phyloP scores from a whole-genome alignment of 2,329 filamentous ascomycete genomes.

The Calonectria pteridis region DNA sequence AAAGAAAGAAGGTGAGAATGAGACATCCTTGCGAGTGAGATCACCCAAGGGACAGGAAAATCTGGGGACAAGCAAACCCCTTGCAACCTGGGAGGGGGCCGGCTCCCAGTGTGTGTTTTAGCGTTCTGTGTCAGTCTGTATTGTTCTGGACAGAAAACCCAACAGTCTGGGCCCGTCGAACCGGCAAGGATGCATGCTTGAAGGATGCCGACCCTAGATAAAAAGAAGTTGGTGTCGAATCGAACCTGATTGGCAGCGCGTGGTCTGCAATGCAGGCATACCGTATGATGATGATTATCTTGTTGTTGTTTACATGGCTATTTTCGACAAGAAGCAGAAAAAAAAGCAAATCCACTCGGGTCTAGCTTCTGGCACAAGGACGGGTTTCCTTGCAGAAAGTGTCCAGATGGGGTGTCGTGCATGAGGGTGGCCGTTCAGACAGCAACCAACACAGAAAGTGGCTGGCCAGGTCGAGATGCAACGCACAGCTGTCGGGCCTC shows the following conservation, averaged over 20 bases:
- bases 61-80: constrained; percentile 18
- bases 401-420: constrained; percentile 14
- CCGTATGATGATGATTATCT: not conserved
- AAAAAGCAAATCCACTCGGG: constrained; percentile 6
- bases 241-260: not conserved
- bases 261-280: not conserved
- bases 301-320: constrained; percentile 1
- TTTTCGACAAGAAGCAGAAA: not conserved
- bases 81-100: constrained; percentile 19
- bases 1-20: not conserved
- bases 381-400: constrained; percentile 6
- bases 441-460: not conserved
- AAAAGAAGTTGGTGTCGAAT: not conserved
- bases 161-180: constrained; percentile 5
- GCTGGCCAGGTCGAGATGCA: not conserved
- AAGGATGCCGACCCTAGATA: not conserved
- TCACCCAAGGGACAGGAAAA: constrained; percentile 21
- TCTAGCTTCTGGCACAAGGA: not conserved
- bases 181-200: not conserved
- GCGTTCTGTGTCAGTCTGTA: constrained; percentile 9
- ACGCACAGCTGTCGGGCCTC: not conserved
- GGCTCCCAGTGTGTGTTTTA: constrained; percentile 13
- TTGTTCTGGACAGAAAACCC: constrained; percentile 7
- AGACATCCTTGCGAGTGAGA: constrained; percentile 28
- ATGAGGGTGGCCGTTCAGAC: constrained; percentile 8